A percentile compares a stretch with the other conserved stretches of the same genome.
Conservation (phyloP, 2,329 filamentous ascomycete genomes). For the Pyricularia pennisetigena region DNA sequence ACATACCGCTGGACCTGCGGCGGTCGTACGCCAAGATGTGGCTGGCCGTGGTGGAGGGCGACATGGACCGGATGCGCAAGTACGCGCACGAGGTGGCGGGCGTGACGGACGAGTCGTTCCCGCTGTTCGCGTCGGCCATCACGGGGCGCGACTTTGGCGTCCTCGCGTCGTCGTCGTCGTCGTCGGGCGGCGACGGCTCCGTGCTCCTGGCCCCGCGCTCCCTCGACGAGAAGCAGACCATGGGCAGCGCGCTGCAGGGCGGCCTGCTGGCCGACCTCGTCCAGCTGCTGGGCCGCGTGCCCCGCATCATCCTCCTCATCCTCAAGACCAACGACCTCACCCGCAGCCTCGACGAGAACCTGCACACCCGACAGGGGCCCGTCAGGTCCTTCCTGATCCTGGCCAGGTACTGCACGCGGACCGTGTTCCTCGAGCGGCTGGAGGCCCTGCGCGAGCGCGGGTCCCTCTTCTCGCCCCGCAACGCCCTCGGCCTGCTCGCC, state of each 20-base stretch:
- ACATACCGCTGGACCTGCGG: slow-evolving; percentile 70
- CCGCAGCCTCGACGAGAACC: slow-evolving; percentile 81
- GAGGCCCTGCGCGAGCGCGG: slow-evolving; percentile 40
- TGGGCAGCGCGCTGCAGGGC: slow-evolving; percentile 74
- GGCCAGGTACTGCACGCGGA: slow-evolving; percentile 56
- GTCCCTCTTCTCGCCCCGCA: slow-evolving; percentile 48
- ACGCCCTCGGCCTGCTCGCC: slow-evolving; percentile 39
- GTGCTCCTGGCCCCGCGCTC: slow-evolving; percentile 44
- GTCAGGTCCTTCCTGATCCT: slow-evolving; percentile 59
- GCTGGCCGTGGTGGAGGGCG: slow-evolving; percentile 88
- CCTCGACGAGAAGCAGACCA: slow-evolving; percentile 72
- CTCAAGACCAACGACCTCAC: slow-evolving; percentile 97
- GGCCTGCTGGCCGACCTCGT: slow-evolving; percentile 84
- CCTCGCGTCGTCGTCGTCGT: slow-evolving; percentile 46
- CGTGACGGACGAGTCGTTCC: slow-evolving; percentile 82
- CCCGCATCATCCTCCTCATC: slow-evolving; percentile 85
- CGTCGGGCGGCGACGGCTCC: background rate
- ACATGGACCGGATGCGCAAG: slow-evolving; percentile 76
- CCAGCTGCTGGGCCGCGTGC: slow-evolving; percentile 78
- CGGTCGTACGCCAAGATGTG: slow-evolving; percentile 93
- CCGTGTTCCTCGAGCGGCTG: slow-evolving; percentile 54
- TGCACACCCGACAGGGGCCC: slow-evolving; percentile 62
- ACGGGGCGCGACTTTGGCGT: slow-evolving; percentile 86
- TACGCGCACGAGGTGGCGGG: slow-evolving; percentile 86
- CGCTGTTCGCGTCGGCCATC: slow-evolving; percentile 90